Conservation (phyloP, 2,329 filamentous ascomycete genomes). For the Byssochlamys sp. region DNA sequence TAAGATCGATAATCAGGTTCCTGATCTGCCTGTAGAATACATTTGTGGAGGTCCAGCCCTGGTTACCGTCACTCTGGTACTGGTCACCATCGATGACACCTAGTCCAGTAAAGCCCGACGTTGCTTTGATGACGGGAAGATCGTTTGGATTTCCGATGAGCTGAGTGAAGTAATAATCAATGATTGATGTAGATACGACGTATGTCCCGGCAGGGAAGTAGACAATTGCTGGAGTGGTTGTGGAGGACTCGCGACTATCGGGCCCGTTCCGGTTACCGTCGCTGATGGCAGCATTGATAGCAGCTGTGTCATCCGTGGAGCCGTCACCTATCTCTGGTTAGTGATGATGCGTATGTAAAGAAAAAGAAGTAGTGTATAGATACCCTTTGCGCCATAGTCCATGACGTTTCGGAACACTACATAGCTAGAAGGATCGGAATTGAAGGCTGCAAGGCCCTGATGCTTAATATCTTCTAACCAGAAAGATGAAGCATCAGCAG, state of each 20-base stretch:
- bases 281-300: conserved; percentile 43
- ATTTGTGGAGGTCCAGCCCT: conserved; percentile 41
- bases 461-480: conserved; percentile 25
- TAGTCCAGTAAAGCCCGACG: conserved; percentile 44
- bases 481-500: conserved; percentile 15
- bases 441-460: conserved; percentile 14
- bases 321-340: conserved; percentile 31
- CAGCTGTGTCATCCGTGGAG: conserved; percentile 47
- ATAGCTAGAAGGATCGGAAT: not conserved
- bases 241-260: conserved; percentile 31
- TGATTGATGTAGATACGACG: conserved; percentile 46
- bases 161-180: conserved; percentile 56
- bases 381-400: conserved; percentile 24
- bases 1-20: conserved; percentile 55
- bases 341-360: not conserved
- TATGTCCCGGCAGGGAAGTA: conserved; percentile 54
- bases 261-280: conserved; percentile 38
- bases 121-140: conserved; percentile 47
- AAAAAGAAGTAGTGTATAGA: not conserved
- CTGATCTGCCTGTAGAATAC: conserved; percentile 57
- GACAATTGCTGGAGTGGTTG: conserved; percentile 46
- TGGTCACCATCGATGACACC: conserved; percentile 51
- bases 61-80: conserved; percentile 34
- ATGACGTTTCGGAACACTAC: conserved; percentile 8
- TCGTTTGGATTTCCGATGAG: conserved; percentile 52